Conservation (phyloP, 371 early-diverging fungal genomes). For the Rhizomucor miehei region DNA sequence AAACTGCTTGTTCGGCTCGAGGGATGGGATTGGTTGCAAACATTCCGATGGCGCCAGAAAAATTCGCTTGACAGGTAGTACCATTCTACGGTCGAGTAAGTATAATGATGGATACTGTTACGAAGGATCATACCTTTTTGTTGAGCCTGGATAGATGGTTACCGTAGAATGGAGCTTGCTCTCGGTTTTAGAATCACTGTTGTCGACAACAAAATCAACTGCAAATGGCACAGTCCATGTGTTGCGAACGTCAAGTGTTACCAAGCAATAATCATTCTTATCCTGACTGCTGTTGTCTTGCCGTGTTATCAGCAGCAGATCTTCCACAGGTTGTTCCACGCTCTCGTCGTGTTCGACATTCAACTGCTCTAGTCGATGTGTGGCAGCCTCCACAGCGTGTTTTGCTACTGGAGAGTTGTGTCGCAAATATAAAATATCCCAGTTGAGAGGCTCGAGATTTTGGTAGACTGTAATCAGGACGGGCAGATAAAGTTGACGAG, state of each 20-base stretch:
- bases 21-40: constrained; percentile 62
- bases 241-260: constrained; percentile 80
- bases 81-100: constrained; percentile 42
- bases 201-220: constrained; percentile 62
- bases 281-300: constrained; percentile 13
- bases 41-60: constrained; percentile 49
- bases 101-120: not conserved
- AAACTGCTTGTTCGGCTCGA: constrained; percentile 74
- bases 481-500: constrained; percentile 67
- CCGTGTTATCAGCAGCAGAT: constrained; percentile 18
- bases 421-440: constrained; percentile 64
- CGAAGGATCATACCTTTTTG: constrained; percentile 24
- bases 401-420: constrained; percentile 23
- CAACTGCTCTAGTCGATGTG: constrained; percentile 9
- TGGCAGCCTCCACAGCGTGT: constrained; percentile 17
- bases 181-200: constrained; percentile 30
- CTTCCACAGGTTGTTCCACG: constrained; percentile 12
- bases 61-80: constrained; percentile 68
- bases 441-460: constrained; percentile 61
- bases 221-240: constrained; percentile 71
- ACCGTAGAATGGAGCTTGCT: constrained; percentile 17
- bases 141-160: constrained; percentile 35
- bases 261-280: constrained; percentile 66
- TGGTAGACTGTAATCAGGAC: constrained; percentile 71
- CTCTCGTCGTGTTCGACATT: constrained; percentile 1